A percentile compares a stretch with the other conserved stretches of the same genome.
Evolutionary conservation across 768 basidiomycete species (phyloP).

Genomic region (Amanita exitialis): DNA sequence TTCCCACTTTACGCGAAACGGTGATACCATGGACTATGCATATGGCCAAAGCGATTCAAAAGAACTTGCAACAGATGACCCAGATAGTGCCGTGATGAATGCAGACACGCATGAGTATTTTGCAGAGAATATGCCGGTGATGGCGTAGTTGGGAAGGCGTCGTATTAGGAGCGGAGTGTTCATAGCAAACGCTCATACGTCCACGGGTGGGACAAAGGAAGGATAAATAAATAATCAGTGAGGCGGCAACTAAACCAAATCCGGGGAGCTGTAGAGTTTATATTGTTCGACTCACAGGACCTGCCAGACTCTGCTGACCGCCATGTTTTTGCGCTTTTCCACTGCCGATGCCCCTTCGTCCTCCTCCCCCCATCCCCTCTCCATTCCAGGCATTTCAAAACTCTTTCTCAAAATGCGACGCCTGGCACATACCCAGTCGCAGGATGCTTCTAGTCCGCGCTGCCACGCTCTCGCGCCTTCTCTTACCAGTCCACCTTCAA

Average conservation of each 20-base stretch:
- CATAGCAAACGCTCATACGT: neutral
- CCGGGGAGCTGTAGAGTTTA: neutral
- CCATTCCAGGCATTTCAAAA: conserved; percentile 35
- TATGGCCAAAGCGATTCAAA: conserved; percentile 35
- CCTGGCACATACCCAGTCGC: conserved; percentile 15
- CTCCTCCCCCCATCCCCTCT: conserved; percentile 1
- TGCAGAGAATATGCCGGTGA: conserved; percentile 33
- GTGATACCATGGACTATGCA: conserved; percentile 31
- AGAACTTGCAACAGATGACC: conserved; percentile 28
- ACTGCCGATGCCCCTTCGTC: conserved; percentile 7
- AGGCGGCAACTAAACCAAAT: neutral
- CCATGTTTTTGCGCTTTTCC: conserved; percentile 9
- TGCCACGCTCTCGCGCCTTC: neutral
- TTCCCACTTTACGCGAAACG: conserved; percentile 35
- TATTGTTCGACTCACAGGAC: neutral
- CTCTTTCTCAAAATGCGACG: conserved; percentile 45
- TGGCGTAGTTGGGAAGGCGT: neutral
- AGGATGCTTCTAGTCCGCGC: neutral
- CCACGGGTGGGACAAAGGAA: neutral
- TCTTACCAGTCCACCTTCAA: neutral
- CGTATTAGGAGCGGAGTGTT: neutral
- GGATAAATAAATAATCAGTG: neutral
- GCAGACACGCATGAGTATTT: conserved; percentile 44
- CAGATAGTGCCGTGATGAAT: conserved; percentile 26
- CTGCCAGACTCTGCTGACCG: neutral